Conservation (phyloP, 2,329 filamentous ascomycete genomes). For the Nemania sp. region DNA sequence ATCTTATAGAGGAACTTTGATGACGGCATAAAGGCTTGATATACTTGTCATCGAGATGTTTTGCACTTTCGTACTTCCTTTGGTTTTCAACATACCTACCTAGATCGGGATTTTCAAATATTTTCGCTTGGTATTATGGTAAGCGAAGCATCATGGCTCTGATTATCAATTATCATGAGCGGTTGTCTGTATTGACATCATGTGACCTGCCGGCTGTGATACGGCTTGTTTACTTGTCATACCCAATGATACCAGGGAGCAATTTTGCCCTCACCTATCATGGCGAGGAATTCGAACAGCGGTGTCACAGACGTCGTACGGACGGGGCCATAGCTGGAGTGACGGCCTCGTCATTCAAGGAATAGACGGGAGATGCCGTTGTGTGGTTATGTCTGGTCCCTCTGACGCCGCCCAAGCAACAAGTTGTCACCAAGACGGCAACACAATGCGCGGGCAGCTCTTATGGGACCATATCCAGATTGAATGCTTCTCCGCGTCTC, state of each 20-base stretch:
- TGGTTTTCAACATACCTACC: background rate
- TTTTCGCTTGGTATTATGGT: background rate
- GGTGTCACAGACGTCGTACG: no score
- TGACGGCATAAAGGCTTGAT: background rate
- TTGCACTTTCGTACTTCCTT: background rate
- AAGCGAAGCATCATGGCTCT: background rate
- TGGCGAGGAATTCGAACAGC: no score
- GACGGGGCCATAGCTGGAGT: no score
- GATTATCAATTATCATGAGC: no score
- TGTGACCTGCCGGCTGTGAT: no score
- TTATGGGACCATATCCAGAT: slow-evolving; percentile 63
- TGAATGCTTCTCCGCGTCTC: slow-evolving; percentile 50
- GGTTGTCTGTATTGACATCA: no score
- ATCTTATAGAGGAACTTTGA: no score
- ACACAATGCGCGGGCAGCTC: slow-evolving; percentile 68
- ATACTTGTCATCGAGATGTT: background rate
- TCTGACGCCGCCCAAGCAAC: slow-evolving; percentile 86
- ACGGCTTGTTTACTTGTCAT: no score
- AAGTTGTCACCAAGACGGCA: slow-evolving; percentile 41
- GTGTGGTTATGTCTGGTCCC: slow-evolving; percentile 65
- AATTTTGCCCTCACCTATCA: no score
- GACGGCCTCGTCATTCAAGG: background rate
- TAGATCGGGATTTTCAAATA: background rate
- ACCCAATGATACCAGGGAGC: no score
- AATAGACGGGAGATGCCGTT: background rate